Evolutionary conservation across 2,329 filamentous ascomycete species (phyloP).

Genomic region (Ascocoryne sarcoides): DNA sequence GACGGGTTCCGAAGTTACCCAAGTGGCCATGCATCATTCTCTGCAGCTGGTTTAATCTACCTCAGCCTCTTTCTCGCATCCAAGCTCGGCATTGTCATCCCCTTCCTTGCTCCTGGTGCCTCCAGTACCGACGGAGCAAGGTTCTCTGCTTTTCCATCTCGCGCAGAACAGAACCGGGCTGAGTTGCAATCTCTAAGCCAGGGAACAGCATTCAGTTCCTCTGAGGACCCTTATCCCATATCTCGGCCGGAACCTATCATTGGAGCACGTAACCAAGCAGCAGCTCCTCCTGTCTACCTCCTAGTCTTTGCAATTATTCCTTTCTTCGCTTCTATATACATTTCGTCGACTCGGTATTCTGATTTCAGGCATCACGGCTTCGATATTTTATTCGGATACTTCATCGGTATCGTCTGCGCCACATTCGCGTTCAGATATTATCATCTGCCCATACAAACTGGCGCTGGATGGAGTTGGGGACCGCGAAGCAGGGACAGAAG

Average conservation of each 20-base stretch:
- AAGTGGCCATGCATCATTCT: slow-evolving; percentile 65
- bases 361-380: slow-evolving; percentile 90
- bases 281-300: slow-evolving; percentile 75
- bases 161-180: slow-evolving; percentile 31
- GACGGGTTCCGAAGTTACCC: slow-evolving; percentile 84
- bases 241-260: slow-evolving; percentile 26
- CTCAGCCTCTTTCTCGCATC: slow-evolving; percentile 79
- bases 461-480: slow-evolving; percentile 85
- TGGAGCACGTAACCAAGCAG: slow-evolving; percentile 61
- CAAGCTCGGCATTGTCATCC: slow-evolving; percentile 68
- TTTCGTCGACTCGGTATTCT: slow-evolving; percentile 77
- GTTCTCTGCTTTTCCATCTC: slow-evolving; percentile 68
- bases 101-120: slow-evolving; percentile 50
- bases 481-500: slow-evolving; percentile 63
- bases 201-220: background rate
- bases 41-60: slow-evolving; percentile 75
- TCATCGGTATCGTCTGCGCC: slow-evolving; percentile 64
- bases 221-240: background rate
- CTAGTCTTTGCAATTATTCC: slow-evolving; percentile 63
- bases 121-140: slow-evolving; percentile 39
- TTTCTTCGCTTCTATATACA: slow-evolving; percentile 67
- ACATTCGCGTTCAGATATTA: slow-evolving; percentile 78
- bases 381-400: slow-evolving; percentile 77
- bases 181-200: background rate
- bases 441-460: slow-evolving; percentile 68